A percentile compares a stretch with the other conserved stretches of the same genome.
phyloP scores from a whole-genome alignment of 1,284 basidiomycete species.

The Chiua sp. region DNA sequence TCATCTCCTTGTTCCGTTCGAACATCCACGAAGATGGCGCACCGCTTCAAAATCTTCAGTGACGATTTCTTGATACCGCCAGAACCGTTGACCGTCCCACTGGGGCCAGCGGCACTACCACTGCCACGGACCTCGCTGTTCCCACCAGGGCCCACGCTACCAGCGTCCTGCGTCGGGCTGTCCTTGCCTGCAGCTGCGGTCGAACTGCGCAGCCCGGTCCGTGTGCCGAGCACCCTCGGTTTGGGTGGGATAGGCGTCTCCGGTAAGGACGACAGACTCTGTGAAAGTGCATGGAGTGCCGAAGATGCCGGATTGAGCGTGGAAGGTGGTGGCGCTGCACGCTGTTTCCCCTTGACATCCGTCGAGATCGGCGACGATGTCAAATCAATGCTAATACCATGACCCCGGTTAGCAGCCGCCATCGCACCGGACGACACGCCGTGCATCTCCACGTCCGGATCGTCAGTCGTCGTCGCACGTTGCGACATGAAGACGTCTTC shows the following conservation, averaged over 20 bases:
- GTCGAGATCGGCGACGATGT: constrained; percentile 29
- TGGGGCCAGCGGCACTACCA: constrained; percentile 22
- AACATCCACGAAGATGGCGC: constrained; percentile 90
- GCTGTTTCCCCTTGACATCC: constrained; percentile 31
- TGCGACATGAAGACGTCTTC: constrained; percentile 34
- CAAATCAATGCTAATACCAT: constrained; percentile 12
- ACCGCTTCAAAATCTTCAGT: constrained; percentile 69
- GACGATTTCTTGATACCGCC: constrained; percentile 25
- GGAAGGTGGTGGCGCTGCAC: constrained; percentile 39
- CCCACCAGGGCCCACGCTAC: constrained; percentile 18
- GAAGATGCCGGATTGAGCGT: constrained; percentile 57
- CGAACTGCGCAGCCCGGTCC: constrained; percentile 44
- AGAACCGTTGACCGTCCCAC: constrained; percentile 22
- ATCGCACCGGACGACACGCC: background rate
- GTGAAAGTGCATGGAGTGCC: constrained; percentile 60
- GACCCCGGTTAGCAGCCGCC: background rate
- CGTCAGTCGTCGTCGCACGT: background rate
- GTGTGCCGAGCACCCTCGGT: constrained; percentile 35
- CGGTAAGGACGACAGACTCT: constrained; percentile 55
- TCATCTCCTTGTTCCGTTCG: constrained; percentile 87
- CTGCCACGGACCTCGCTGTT: constrained; percentile 14
- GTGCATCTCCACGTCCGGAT: constrained; percentile 7
- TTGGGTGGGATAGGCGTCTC: constrained; percentile 46
- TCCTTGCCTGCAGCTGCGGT: constrained; percentile 30
- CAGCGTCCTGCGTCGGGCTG: constrained; percentile 37